phyloP scores from a whole-genome alignment of 768 basidiomycete species.

The Lactarius indigo region DNA sequence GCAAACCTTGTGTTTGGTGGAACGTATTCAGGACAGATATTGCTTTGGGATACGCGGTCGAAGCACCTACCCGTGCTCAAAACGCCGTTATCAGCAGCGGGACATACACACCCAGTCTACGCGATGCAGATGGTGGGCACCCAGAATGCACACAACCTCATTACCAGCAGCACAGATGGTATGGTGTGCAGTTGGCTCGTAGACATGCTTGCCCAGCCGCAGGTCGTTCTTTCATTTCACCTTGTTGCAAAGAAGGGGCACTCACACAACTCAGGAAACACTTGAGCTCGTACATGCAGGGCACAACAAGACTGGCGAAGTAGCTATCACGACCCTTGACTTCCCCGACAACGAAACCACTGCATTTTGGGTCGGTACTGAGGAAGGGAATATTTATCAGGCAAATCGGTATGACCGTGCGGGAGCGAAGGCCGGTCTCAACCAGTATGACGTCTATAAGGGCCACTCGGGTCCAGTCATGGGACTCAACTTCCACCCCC shows the following conservation, averaged over 20 bases:
- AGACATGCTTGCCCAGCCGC: slow-evolving; percentile 98
- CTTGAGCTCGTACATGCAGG: slow-evolving; percentile 84
- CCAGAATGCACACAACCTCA: slow-evolving; percentile 96
- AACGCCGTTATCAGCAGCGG: slow-evolving; percentile 92
- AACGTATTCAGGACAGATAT: slow-evolving; percentile 98
- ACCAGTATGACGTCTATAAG: slow-evolving; percentile 89
- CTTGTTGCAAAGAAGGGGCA: background rate
- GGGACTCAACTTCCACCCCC: slow-evolving; percentile 92
- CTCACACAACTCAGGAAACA: slow-evolving; percentile 64
- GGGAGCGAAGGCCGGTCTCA: slow-evolving; percentile 92
- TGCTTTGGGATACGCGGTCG: slow-evolving; percentile 97
- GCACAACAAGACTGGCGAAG: slow-evolving; percentile 96
- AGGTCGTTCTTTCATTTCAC: slow-evolving; percentile 46
- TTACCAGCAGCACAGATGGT: slow-evolving; percentile 96
- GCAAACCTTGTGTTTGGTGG: slow-evolving; percentile 97
- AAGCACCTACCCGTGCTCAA: slow-evolving; percentile 96
- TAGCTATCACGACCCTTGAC: slow-evolving; percentile 89
- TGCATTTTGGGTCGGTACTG: slow-evolving; percentile 96
- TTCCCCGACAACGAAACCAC: slow-evolving; percentile 97
- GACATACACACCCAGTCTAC: slow-evolving; percentile 98
- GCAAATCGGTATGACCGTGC: slow-evolving; percentile 97
- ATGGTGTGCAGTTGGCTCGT: slow-evolving; percentile 97
- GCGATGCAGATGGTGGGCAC: slow-evolving; percentile 98
- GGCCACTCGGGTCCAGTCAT: slow-evolving; percentile 93
- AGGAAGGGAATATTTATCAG: slow-evolving; percentile 96